Base-by-base conservation (phyloP, 345 rosid species). In the Linum lewisii region DNA sequence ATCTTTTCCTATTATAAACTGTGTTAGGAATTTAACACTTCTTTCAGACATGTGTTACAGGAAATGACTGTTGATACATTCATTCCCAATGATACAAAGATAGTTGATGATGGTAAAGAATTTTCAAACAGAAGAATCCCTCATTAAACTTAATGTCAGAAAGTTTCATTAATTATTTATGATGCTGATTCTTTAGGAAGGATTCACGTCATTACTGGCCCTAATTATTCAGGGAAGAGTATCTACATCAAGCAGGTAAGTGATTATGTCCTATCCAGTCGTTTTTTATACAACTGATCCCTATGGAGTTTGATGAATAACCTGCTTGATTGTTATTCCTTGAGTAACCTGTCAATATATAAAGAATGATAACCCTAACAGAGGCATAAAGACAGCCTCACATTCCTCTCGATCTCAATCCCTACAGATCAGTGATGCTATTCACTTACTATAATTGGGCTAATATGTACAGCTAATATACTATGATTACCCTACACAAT, bases 201-300 rank as follows among this genome's bases (percentile, higher is more conserved):
- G 74, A 79, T 93, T 69, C 77, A 73, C 74, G 78, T 93, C 76
- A 89, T 93, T 62, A 88, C 97, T 8, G 98, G 98, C 69, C 98
- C 98, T 60, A 92, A 88, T 77, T 92, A 83, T 78, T 88, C 97
- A 21, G 98, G 98, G 73, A 92, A 92, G 77, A 92, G 98, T 65
- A 88, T 88, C 73, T 92, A 92, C 68, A 73, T 86, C 68, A 92
- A 92, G 70, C 98, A 92, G 96, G 98, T 84, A 8, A 65, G 73
- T 51, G 21, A 64, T 16, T 49, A 50, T 54, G 50, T 20, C 16
- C 15, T 19, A 61, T 16, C 24, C 26, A 24, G 63, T 26, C 26
- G 8, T 54, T 2, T 25, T 64, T 38, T 15, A 38, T 38, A 38
- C 16, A 38, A 36, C 36, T 23, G 4, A 6, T 6, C 29, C 22